These are phyloP conservation scores for Phytophthora sp. DNA, from an alignment of 352 stramenopile genomes.

Conservation along the genomic window DNA sequence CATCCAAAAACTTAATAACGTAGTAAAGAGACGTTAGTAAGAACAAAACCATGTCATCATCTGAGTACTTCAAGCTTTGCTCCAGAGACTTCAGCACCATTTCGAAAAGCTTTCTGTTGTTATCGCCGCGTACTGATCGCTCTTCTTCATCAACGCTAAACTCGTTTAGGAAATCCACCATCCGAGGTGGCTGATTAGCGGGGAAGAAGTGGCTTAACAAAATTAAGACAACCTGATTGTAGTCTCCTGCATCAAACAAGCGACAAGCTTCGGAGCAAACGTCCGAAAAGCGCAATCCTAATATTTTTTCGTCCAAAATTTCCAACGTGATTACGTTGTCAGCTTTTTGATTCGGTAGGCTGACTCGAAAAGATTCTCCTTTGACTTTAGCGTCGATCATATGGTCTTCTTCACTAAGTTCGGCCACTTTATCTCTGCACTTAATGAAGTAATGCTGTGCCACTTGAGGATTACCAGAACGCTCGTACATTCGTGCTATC, in stretches of 20 bases:
- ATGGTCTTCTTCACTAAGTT: neutral
- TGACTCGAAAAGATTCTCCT: slow-evolving; percentile 20
- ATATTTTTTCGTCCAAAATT: slow-evolving; percentile 58
- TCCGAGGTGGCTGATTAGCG: slow-evolving; percentile 42
- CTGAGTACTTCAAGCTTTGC: slow-evolving; percentile 39
- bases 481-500: slow-evolving; percentile 54
- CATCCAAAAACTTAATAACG: slow-evolving; percentile 45
- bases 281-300: slow-evolving; percentile 57
- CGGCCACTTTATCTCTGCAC: slow-evolving; percentile 45
- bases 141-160: slow-evolving; percentile 44
- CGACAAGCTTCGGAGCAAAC: slow-evolving; percentile 57
- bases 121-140: neutral
- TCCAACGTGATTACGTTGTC: slow-evolving; percentile 41
- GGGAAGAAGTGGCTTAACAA: slow-evolving; percentile 67
- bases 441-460: slow-evolving; percentile 66
- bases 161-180: slow-evolving; percentile 63
- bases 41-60: slow-evolving; percentile 37
- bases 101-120: slow-evolving; percentile 37
- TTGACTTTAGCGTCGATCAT: neutral
- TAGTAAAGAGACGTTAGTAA: slow-evolving; percentile 51
- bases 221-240: slow-evolving; percentile 47
- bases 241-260: slow-evolving; percentile 37
- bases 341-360: slow-evolving; percentile 54
- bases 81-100: slow-evolving; percentile 49
- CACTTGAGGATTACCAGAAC: slow-evolving; percentile 41